Evolutionary conservation across 495 filamentous ascomycete species (phyloP).

Genomic region (Daldinia decipiens): DNA sequence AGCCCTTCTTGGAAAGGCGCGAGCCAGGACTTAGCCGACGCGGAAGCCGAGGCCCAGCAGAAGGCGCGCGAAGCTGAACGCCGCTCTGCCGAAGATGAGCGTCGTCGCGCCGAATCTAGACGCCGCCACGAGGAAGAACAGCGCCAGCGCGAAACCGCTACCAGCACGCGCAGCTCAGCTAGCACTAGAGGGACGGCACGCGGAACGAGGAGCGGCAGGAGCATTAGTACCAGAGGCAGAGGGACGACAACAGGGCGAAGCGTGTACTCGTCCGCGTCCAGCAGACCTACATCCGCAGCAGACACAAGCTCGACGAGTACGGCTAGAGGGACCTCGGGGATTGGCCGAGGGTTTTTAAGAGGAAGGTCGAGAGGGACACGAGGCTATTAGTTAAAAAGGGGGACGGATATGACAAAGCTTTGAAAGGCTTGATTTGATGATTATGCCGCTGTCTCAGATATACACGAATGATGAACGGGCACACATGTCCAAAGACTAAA

Average conservation of each 20-base stretch:
- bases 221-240: constrained; percentile 42
- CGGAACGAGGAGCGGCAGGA: constrained; percentile 24
- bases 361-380: constrained; percentile 44
- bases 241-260: constrained; percentile 11
- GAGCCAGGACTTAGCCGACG: constrained; percentile 80
- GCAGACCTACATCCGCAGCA: constrained; percentile 30
- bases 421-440: constrained; percentile 9
- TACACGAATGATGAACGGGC: constrained; percentile 23
- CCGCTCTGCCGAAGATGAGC: constrained; percentile 76
- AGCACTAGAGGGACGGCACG: constrained; percentile 44
- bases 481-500: background rate
- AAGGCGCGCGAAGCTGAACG: constrained; percentile 80
- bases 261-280: constrained; percentile 16
- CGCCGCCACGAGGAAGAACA: constrained; percentile 79
- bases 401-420: constrained; percentile 19
- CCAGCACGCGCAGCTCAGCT: constrained; percentile 37
- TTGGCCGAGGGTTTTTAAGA: constrained; percentile 54
- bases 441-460: constrained; percentile 15
- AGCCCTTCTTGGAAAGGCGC: constrained; percentile 91
- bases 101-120: constrained; percentile 74
- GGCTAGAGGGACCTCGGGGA: constrained; percentile 52
- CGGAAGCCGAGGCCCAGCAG: constrained; percentile 77
- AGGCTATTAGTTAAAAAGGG: constrained; percentile 33
- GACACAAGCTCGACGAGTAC: constrained; percentile 48
- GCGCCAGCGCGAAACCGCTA: constrained; percentile 60